Evolutionary conservation across 148 eudicot species (phyloP).

Genomic region (Spergularia bocconei): DNA sequence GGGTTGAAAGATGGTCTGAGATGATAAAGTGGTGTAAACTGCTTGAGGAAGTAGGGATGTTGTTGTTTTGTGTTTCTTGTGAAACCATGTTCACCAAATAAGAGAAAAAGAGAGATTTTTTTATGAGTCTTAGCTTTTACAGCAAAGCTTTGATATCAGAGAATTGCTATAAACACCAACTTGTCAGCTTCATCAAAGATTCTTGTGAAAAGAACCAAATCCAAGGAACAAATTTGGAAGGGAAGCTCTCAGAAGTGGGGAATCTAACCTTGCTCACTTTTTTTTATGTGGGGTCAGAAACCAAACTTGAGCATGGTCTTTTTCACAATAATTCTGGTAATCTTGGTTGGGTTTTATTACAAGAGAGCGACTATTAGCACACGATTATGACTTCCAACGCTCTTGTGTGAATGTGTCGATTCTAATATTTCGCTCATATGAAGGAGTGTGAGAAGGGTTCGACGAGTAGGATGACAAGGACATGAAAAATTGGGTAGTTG

Average conservation of each 20-base stretch:
- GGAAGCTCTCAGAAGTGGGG: constrained; percentile 24
- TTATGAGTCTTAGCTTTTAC: constrained; percentile 11
- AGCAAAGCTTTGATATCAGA: constrained; percentile 21
- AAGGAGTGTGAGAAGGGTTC: background rate
- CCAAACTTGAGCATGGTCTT: background rate
- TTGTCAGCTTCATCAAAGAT: constrained; percentile 52
- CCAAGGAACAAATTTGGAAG: constrained; percentile 29
- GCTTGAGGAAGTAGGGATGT: constrained; percentile 37
- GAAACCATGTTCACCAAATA: constrained; percentile 56
- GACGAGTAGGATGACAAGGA: constrained; percentile 20
- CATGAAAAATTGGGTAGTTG: constrained; percentile 28
- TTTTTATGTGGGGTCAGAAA: constrained; percentile 22
- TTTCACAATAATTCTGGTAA: background rate
- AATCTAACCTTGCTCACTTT: constrained; percentile 38
- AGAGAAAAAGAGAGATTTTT: constrained; percentile 1
- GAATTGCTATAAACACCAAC: constrained; percentile 32
- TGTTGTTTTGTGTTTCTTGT: constrained; percentile 45
- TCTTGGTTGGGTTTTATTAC: background rate
- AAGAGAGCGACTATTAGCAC: background rate
- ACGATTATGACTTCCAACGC: background rate
- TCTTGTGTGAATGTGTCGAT: background rate
- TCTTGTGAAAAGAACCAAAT: constrained; percentile 43
- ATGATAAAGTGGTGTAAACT: constrained; percentile 62
- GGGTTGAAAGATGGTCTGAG: constrained; percentile 41
- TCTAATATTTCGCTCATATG: no score